A percentile compares a stretch with the other conserved stretches of the same genome.
phyloP scores from a whole-genome alignment of 1,139 yeast species.

The Zygotorulaspora mrakii region DNA sequence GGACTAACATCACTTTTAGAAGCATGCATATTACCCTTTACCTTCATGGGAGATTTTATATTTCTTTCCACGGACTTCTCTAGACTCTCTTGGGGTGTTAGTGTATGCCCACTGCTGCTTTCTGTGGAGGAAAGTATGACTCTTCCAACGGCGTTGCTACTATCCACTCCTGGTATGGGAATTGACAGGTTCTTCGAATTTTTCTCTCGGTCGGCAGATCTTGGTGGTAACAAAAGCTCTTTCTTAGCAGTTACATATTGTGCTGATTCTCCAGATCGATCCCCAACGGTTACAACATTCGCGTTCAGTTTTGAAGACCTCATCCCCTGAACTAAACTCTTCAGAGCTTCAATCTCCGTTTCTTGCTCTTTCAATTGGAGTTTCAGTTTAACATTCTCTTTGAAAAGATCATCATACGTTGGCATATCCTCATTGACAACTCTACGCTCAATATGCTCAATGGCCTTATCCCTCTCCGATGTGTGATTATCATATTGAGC shows the following conservation, averaged over 20 bases:
- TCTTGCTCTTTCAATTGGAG: slow-evolving; percentile 28
- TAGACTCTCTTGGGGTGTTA: slow-evolving; percentile 2
- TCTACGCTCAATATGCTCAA: slow-evolving; percentile 28
- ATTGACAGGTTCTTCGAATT: slow-evolving; percentile 20
- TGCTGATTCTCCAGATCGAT: slow-evolving; percentile 16
- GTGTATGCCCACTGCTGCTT: neutral
- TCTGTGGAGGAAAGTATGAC: slow-evolving; percentile 10
- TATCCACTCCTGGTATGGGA: slow-evolving; percentile 6
- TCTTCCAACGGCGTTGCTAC: neutral
- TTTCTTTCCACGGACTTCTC: slow-evolving; percentile 1
- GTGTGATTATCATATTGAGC: slow-evolving; percentile 31
- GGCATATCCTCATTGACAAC: slow-evolving; percentile 17
- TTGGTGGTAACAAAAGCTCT: slow-evolving; percentile 28
- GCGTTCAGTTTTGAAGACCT: slow-evolving; percentile 8
- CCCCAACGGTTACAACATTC: slow-evolving; percentile 9
- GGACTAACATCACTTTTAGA: slow-evolving; percentile 27
- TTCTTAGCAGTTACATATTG: slow-evolving; percentile 12
- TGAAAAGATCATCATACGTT: slow-evolving; percentile 33
- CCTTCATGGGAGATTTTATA: slow-evolving; percentile 8
- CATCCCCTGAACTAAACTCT: slow-evolving; percentile 23
- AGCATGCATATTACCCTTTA: slow-evolving; percentile 6
- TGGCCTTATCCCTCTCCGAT: slow-evolving; percentile 27
- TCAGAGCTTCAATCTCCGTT: slow-evolving; percentile 27
- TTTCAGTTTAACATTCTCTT: slow-evolving; percentile 32
- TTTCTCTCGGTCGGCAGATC: slow-evolving; percentile 32